Evolutionary conservation across 495 filamentous ascomycete genomes (phyloP).

Genomic region (Cairneyella variabilis): DNA sequence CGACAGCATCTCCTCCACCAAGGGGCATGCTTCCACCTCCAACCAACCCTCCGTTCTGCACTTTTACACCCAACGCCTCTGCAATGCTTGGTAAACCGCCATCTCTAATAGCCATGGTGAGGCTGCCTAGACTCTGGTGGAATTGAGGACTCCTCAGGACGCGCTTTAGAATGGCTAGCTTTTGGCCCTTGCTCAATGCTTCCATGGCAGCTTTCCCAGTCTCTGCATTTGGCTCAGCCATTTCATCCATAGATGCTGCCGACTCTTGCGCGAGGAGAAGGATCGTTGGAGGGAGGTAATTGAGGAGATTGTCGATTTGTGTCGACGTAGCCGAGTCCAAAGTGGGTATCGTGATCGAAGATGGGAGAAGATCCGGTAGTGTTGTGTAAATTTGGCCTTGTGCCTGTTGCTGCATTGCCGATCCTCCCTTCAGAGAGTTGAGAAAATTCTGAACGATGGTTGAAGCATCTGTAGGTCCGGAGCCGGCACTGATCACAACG

Average conservation of each 20-base stretch:
- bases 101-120: conserved; percentile 85
- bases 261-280: conserved; percentile 71
- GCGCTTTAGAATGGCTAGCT: conserved; percentile 73
- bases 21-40: conserved; percentile 70
- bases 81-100: conserved; percentile 89
- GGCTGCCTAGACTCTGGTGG: conserved; percentile 73
- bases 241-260: conserved; percentile 35
- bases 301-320: conserved; percentile 69
- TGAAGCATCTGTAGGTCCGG: conserved; percentile 24
- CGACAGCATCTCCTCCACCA: conserved; percentile 84
- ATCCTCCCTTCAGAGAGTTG: conserved; percentile 68
- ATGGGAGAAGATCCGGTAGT: conserved; percentile 78
- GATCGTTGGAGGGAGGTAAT: conserved; percentile 63
- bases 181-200: conserved; percentile 71
- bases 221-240: conserved; percentile 57
- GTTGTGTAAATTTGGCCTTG: conserved; percentile 70
- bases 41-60: conserved; percentile 80
- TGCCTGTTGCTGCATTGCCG: conserved; percentile 34
- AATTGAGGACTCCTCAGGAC: conserved; percentile 92
- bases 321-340: conserved; percentile 60
- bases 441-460: conserved; percentile 80
- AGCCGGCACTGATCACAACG: conserved; percentile 24
- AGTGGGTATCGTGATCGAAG: conserved; percentile 70
- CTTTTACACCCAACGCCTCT: conserved; percentile 73
- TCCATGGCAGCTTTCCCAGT: conserved; percentile 65